phyloP scores from a whole-genome alignment of 371 early-diverging fungal genomes.

The Apophysomyces trapeziformis region DNA sequence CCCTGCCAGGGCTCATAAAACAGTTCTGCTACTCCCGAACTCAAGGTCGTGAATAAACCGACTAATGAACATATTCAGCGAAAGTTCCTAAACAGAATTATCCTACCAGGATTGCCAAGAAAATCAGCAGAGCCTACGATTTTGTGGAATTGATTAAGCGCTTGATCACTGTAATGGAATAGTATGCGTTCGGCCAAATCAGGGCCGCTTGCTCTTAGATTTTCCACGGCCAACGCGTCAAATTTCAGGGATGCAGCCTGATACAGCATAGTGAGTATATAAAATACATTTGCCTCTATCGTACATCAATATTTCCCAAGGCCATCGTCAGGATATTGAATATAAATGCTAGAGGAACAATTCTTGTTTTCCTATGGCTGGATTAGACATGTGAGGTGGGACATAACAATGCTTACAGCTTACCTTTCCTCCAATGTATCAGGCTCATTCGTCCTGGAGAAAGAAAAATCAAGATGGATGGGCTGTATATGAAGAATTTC shows the following conservation, averaged over 20 bases:
- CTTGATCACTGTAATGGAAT: slow-evolving; percentile 89
- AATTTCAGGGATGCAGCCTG: slow-evolving; percentile 89
- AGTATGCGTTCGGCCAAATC: slow-evolving; percentile 80
- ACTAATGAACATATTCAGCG: not conserved
- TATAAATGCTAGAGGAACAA: slow-evolving; percentile 59
- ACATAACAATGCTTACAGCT: not conserved
- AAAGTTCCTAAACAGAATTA: not conserved
- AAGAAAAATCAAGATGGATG: slow-evolving; percentile 91
- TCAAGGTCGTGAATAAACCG: slow-evolving; percentile 82
- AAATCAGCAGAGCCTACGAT: slow-evolving; percentile 97
- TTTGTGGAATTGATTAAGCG: slow-evolving; percentile 90
- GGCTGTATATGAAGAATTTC: slow-evolving; percentile 95
- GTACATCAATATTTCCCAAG: slow-evolving; percentile 92
- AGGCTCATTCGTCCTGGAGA: slow-evolving; percentile 81
- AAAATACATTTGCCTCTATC: slow-evolving; percentile 11
- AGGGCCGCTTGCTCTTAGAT: slow-evolving; percentile 80
- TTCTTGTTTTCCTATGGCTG: slow-evolving; percentile 19
- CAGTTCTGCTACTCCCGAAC: slow-evolving; percentile 86
- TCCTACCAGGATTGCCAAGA: slow-evolving; percentile 88
- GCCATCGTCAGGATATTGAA: slow-evolving; percentile 95
- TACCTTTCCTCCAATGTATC: slow-evolving; percentile 61
- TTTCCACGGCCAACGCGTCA: slow-evolving; percentile 91
- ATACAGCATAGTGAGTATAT: not conserved
- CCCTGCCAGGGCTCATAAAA: slow-evolving; percentile 94
- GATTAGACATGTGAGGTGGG: not conserved